Conservation (phyloP, 306 rosid genomes). For the Lathyrus oleraceus region DNA sequence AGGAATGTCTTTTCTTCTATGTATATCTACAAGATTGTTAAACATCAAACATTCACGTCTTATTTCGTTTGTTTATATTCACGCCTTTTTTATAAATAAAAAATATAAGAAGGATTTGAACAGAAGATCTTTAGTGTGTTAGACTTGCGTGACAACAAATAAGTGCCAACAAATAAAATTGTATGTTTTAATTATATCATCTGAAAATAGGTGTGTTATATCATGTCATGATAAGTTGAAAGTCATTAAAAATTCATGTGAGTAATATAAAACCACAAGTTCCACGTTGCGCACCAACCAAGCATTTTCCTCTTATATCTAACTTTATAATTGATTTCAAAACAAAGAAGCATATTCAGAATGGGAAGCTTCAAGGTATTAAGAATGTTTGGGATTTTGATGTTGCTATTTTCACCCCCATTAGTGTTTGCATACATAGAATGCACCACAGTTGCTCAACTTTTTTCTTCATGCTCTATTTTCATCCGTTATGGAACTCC, state of each 20-base stretch:
- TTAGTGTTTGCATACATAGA: slow-evolving; percentile 34
- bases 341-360: neutral
- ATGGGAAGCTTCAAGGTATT: slow-evolving; percentile 38
- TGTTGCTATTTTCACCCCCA: slow-evolving; percentile 20
- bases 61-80: neutral
- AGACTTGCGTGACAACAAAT: slow-evolving; percentile 92
- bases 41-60: slow-evolving; percentile 6
- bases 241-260: slow-evolving; percentile 46
- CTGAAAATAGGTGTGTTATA: slow-evolving; percentile 18
- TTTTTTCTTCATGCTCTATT: slow-evolving; percentile 47
- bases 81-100: no score
- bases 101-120: neutral
- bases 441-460: slow-evolving; percentile 48
- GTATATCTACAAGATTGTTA: slow-evolving; percentile 33
- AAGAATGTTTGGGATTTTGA: slow-evolving; percentile 29
- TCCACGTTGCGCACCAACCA: slow-evolving; percentile 47
- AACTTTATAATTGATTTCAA: neutral
- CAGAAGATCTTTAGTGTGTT: slow-evolving; percentile 93
- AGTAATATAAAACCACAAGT: slow-evolving; percentile 38
- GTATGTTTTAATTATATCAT: no score
- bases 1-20: neutral
- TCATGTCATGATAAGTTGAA: no score
- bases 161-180: slow-evolving; percentile 61
- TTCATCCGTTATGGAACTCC: slow-evolving; percentile 56
- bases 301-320: slow-evolving; percentile 14